phyloP scores from a whole-genome alignment of 202 grass and related monocot genomes.

The Carex sylvatica region DNA sequence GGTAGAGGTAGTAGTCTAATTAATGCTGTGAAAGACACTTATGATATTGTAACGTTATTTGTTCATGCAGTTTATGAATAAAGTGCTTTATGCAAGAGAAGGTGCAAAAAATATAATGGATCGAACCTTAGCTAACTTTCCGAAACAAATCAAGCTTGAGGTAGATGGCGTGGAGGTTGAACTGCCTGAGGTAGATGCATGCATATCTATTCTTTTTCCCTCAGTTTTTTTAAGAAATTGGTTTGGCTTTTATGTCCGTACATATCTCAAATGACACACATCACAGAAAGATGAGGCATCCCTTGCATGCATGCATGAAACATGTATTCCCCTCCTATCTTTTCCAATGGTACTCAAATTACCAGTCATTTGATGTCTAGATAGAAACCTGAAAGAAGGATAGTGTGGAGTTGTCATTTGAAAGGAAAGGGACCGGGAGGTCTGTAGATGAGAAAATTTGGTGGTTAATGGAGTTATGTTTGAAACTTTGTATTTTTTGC shows the following conservation, averaged over 20 bases:
- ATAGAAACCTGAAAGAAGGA: background rate
- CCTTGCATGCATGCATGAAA: background rate
- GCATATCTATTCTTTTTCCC: background rate
- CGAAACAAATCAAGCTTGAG: constrained; percentile 76
- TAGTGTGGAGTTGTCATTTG: background rate
- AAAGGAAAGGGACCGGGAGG: background rate
- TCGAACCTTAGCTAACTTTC: constrained; percentile 75
- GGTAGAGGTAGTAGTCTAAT: background rate
- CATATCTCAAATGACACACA: background rate
- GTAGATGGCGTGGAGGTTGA: constrained; percentile 78
- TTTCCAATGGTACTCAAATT: background rate
- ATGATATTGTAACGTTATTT: constrained; percentile 15
- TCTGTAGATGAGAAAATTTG: background rate
- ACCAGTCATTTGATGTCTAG: background rate
- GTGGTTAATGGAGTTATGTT: background rate
- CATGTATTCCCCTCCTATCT: background rate
- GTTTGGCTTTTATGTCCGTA: background rate
- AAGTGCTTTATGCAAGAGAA: constrained; percentile 95
- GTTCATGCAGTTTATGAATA: constrained; percentile 84
- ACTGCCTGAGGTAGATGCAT: constrained; percentile 65
- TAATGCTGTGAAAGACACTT: background rate
- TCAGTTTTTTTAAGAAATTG: background rate
- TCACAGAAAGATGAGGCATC: background rate
- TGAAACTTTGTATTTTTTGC: background rate
- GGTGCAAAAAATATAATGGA: constrained; percentile 98